Evolutionary conservation across 2,329 filamentous ascomycete species (phyloP).

Genomic region (Verticillium tricorpus): DNA sequence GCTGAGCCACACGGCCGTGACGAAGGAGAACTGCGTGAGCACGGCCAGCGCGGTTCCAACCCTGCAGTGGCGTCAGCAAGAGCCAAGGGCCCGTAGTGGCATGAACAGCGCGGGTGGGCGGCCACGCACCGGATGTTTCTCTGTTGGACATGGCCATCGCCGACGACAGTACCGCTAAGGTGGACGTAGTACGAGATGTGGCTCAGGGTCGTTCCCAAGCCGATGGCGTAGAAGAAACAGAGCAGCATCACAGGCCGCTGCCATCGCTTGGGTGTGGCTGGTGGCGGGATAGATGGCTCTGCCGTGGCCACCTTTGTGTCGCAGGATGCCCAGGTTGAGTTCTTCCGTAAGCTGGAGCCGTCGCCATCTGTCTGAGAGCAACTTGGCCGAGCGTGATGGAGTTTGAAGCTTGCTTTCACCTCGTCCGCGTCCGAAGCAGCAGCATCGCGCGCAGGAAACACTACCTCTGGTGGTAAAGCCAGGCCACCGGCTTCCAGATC

Average conservation of each 20-base stretch:
- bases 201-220: not conserved
- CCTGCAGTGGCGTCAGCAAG: not conserved
- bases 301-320: not conserved
- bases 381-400: not conserved
- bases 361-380: not conserved
- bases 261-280: not conserved
- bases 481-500: not conserved
- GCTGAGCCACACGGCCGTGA: not conserved
- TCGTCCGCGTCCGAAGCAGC: not conserved
- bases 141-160: not conserved
- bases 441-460: not conserved
- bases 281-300: not conserved
- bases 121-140: constrained; percentile 1
- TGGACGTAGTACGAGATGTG: constrained; percentile 1
- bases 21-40: constrained; percentile 4
- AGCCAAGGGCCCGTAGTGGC: not conserved
- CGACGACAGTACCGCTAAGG: not conserved
- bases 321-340: not conserved
- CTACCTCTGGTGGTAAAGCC: not conserved
- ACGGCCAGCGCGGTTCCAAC: constrained; percentile 4
- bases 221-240: not conserved
- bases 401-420: not conserved
- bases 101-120: not conserved
- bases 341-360: not conserved
- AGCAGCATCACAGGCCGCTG: not conserved